Evolutionary conservation across 371 early-diverging fungal genomes (phyloP).

Genomic region (Mucor circinelloides): DNA sequence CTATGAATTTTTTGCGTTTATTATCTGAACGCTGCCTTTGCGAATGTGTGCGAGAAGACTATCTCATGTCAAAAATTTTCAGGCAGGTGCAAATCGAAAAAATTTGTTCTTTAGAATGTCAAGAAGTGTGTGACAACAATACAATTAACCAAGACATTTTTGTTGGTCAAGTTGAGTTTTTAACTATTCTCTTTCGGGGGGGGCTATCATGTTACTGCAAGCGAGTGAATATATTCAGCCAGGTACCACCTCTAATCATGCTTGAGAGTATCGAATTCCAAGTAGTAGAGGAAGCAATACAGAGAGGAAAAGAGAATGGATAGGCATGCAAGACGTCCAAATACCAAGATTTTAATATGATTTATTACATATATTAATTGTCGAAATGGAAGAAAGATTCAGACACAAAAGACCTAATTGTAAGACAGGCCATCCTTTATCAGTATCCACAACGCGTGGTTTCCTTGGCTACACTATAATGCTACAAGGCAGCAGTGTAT

Average conservation of each 20-base stretch:
- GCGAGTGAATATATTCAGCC: background rate
- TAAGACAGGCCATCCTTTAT: slow-evolving; percentile 24
- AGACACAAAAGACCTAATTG: background rate
- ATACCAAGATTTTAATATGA: background rate
- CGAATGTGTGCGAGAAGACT: background rate
- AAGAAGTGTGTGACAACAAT: slow-evolving; percentile 25
- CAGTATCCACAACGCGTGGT: slow-evolving; percentile 20
- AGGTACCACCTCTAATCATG: background rate
- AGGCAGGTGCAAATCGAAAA: background rate
- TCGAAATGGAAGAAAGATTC: background rate
- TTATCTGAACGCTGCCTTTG: background rate
- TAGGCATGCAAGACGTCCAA: background rate
- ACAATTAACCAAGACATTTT: background rate
- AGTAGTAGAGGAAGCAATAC: background rate
- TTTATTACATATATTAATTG: slow-evolving; percentile 9
- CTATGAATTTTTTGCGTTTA: background rate
- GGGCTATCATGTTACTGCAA: background rate
- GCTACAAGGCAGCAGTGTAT: background rate
- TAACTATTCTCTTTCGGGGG: background rate
- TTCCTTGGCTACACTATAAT: background rate
- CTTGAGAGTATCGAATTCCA: background rate
- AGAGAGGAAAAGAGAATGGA: background rate
- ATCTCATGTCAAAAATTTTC: background rate
- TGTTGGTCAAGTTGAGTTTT: background rate
- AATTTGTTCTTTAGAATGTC: slow-evolving; percentile 9